Conservation (phyloP, 208 protist species). For the Trypanosoma brucei region DNA sequence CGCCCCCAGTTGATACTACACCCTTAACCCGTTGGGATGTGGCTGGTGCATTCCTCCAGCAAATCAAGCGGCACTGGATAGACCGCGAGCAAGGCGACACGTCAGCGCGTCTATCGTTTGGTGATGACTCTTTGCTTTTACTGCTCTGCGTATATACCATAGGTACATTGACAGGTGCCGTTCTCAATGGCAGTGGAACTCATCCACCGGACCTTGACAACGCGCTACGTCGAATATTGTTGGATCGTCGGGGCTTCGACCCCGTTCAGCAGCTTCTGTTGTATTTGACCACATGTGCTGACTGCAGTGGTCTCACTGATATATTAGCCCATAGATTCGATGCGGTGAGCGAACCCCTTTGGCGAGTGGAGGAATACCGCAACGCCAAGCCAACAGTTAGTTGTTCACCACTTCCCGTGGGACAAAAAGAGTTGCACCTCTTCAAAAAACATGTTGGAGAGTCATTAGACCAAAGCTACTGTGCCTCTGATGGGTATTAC, state of each 20-base stretch:
- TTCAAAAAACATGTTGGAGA: not conserved
- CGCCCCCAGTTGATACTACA: not conserved
- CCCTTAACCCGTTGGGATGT: not conserved
- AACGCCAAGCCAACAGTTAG: not conserved
- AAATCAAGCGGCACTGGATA: constrained; percentile 11
- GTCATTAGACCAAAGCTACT: not conserved
- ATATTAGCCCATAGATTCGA: constrained; percentile 15
- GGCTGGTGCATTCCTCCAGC: constrained; percentile 6
- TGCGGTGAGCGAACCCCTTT: not conserved
- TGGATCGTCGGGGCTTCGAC: constrained; percentile 8
- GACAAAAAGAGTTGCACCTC: not conserved
- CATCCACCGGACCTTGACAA: not conserved
- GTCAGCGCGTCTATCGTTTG: constrained; percentile 19
- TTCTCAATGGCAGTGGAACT: too few species aligned
- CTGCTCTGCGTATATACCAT: constrained; percentile 37
- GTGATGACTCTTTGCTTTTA: constrained; percentile 47
- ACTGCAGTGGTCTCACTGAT: not conserved
- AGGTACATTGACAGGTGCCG: constrained; percentile 4
- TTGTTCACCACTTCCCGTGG: not conserved
- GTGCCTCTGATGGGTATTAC: not conserved
- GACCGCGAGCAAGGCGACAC: not conserved
- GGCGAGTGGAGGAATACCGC: not conserved
- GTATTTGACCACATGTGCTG: constrained; percentile 10
- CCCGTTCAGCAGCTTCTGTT: constrained; percentile 11
- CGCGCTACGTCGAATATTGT: not conserved